A percentile compares a stretch with the other conserved stretches of the same genome.
Conservation (phyloP, 2,329 filamentous ascomycete species). For the Cercospora canescens region DNA sequence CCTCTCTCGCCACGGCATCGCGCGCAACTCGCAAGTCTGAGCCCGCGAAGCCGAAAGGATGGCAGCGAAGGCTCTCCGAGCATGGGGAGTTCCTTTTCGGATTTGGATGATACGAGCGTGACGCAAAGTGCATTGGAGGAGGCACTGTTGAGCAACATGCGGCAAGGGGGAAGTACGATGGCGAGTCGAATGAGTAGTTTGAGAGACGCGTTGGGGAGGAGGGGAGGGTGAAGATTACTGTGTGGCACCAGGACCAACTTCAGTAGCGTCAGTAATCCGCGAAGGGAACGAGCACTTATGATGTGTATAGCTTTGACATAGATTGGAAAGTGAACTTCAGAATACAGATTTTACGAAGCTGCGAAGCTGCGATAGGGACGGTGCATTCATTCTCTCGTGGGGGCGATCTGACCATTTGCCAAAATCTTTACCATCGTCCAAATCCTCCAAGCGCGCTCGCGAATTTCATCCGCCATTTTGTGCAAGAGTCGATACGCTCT, state of each 20-base stretch:
- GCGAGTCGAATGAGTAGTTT: constrained; percentile 61
- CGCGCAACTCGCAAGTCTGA: constrained; percentile 58
- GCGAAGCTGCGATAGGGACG: neutral
- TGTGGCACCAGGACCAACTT: neutral
- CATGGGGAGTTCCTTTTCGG: constrained; percentile 84
- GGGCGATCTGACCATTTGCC: neutral
- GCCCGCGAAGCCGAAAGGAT: constrained; percentile 57
- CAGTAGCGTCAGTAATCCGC: neutral
- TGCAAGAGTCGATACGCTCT: neutral
- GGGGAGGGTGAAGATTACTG: neutral
- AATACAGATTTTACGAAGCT: neutral
- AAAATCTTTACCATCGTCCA: no score
- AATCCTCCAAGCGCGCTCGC: neutral
- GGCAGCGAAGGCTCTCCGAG: constrained; percentile 74
- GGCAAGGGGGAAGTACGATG: constrained; percentile 38
- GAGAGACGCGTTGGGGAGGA: constrained; percentile 25
- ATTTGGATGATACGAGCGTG: constrained; percentile 79
- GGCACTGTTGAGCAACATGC: constrained; percentile 71
- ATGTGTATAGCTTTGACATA: neutral
- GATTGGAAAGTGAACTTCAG: neutral
- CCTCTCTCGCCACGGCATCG: constrained; percentile 55
- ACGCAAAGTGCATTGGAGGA: constrained; percentile 81
- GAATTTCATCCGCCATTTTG: neutral
- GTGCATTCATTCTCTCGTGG: no score
- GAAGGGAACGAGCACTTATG: neutral